Conservation (phyloP, 2,329 filamentous ascomycete species). For the Trichophyton simii region DNA sequence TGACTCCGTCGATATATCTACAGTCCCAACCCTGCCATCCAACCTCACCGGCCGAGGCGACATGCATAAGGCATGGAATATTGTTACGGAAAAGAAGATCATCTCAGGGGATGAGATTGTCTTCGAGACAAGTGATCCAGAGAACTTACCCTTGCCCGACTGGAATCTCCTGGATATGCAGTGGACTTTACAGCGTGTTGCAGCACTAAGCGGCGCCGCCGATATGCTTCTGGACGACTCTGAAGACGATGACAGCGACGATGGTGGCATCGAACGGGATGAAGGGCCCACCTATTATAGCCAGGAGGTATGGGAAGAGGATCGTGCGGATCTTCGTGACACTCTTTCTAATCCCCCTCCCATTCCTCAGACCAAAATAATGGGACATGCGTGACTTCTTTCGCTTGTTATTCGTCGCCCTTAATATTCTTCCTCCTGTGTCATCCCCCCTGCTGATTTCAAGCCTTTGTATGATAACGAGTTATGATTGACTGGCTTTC, state of each 20-base stretch:
- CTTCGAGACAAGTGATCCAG: slow-evolving; percentile 5
- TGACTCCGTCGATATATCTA: neutral
- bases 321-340: too few species aligned
- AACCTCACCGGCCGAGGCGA: neutral
- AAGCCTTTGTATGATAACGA: too few species aligned
- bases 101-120: neutral
- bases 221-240: neutral
- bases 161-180: slow-evolving; percentile 2
- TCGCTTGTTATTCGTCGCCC: too few species aligned
- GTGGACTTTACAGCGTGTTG: slow-evolving; percentile 6
- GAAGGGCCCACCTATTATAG: neutral
- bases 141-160: neutral
- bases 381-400: too few species aligned
- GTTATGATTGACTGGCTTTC: too few species aligned
- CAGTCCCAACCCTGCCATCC: neutral
- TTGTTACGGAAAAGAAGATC: neutral
- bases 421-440: too few species aligned
- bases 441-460: too few species aligned
- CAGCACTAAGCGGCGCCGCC: neutral
- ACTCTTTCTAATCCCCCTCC: too few species aligned
- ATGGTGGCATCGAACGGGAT: neutral
- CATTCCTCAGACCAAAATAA: too few species aligned
- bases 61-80: neutral
- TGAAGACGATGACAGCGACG: neutral
- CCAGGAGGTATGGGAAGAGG: too few species aligned